Evolutionary conservation across 2,329 filamentous ascomycete species (phyloP), one percentile per base, ranked within the genome.

Genomic region (Gnomoniopsis sp.): DNA sequence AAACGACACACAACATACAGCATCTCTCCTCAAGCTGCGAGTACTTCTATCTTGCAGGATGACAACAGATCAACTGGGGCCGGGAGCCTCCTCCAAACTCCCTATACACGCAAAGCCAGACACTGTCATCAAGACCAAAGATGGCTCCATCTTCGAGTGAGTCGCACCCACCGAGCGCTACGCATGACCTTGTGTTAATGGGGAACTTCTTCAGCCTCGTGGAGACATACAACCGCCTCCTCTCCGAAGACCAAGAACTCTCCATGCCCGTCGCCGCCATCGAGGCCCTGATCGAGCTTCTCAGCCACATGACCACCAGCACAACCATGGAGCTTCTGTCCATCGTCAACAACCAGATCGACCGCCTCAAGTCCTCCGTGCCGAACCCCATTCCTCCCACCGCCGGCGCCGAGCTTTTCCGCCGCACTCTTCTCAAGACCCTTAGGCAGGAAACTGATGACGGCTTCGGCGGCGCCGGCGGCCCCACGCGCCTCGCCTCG

Each of bases 351-450:
- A 84, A 82, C 49, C 88, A 95, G 70, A 93, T 91, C 53, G 80
- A 84, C 54, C 84, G 86, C 67, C 85, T 99, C 64, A 93, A 93
- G 73, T 80, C 81, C 59, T 86, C 87, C 21, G 88, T 96, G 55
- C 82, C 88, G 8, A 98, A 99, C 75, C 90, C 93, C 15, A 90
- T 98, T 58, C 93, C 93, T 4, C 85, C 98, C 17, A 92, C 90
- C 51, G 95, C 96, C 57, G 95, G 95, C 68, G 96, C 93, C 61
- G 93, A 97, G 72, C 86, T 98, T 60, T 98, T 99, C 79, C 90
- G 95, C 72, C 89, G 93, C 71, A 98, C 96, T 75, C 85, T 99
- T 66, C 88, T 96, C 68, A 86, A 87, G 58, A 91, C 82, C 63
- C 79, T 88, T 70, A 83, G 82, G 75, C 78, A 82, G 76, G 79